Conservation (phyloP, 176 grass and related monocot genomes). For the Secale cereale region DNA sequence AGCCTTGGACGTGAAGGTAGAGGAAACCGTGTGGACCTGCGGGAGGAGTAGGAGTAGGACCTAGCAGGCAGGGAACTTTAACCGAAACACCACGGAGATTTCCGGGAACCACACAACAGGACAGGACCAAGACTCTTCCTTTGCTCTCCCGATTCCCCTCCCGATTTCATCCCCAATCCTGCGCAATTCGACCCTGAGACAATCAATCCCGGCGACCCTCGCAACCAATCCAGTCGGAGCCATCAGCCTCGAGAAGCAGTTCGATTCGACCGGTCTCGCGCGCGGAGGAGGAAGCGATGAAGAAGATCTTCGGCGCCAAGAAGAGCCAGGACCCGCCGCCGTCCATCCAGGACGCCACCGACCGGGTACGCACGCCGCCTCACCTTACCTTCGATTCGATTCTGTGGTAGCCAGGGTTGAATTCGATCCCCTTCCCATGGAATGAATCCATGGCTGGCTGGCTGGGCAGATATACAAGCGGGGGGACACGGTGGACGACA, state of each 20-base stretch:
- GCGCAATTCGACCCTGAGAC: no score
- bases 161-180: background rate
- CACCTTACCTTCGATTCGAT: background rate
- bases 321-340: constrained; percentile 91
- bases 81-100: background rate
- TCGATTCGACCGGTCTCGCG: background rate
- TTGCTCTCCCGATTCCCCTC: background rate
- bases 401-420: no score
- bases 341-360: constrained; percentile 80
- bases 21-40: no score
- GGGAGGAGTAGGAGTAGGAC: no score
- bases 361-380: constrained; percentile 29
- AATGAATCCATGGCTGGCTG: background rate
- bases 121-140: background rate
- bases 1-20: background rate
- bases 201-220: no score
- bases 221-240: no score
- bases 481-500: constrained; percentile 84
- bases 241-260: background rate
- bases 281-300: constrained; percentile 40
- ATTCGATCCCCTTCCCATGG: background rate
- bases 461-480: constrained; percentile 69
- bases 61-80: background rate
- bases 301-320: constrained; percentile 95
- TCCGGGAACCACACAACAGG: background rate